These are phyloP conservation scores for Boletus tylopilopsis DNA, from an alignment of 768 basidiomycete species.

Conservation along the genomic window DNA sequence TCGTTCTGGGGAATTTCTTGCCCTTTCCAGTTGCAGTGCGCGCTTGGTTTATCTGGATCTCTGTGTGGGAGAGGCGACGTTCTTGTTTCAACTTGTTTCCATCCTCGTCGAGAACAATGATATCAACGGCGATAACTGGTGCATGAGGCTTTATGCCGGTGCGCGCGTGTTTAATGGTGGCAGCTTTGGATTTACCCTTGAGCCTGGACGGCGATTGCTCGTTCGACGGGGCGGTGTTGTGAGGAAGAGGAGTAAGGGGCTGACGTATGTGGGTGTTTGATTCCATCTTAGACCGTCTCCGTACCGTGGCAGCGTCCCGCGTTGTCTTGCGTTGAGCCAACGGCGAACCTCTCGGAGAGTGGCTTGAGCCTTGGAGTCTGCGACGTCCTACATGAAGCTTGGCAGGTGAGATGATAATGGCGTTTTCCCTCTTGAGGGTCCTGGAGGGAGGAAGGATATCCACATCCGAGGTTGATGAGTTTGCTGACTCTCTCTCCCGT, in stretches of 20 bases:
- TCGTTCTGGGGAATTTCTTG: conserved; percentile 3
- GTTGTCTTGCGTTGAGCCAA: conserved; percentile 22
- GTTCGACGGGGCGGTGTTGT: conserved; percentile 40
- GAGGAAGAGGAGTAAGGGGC: conserved; percentile 38
- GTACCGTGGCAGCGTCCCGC: conserved; percentile 12
- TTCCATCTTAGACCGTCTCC: conserved; percentile 10
- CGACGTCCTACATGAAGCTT: conserved; percentile 9
- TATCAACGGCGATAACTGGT: conserved; percentile 60
- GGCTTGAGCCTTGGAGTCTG: conserved; percentile 9
- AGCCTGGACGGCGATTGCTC: conserved; percentile 16
- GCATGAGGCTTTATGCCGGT: conserved; percentile 38
- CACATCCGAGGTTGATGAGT: conserved; percentile 38
- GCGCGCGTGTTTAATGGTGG: conserved; percentile 11
- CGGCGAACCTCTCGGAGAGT: conserved; percentile 20
- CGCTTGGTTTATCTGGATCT: conserved; percentile 35
- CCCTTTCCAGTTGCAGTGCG: conserved; percentile 4
- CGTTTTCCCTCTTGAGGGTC: conserved; percentile 21
- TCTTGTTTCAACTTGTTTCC: conserved; percentile 61
- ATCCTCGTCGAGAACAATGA: conserved; percentile 58
- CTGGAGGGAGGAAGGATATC: conserved; percentile 18
- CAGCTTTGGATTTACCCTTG: conserved; percentile 22
- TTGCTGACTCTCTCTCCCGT: conserved; percentile 21
- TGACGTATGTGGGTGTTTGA: conserved; percentile 27
- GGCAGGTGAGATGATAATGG: conserved; percentile 20
- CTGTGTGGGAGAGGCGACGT: conserved; percentile 49